Evolutionary conservation across 1,139 yeast genomes (phyloP).

Genomic region (Pichia inconspicua): DNA sequence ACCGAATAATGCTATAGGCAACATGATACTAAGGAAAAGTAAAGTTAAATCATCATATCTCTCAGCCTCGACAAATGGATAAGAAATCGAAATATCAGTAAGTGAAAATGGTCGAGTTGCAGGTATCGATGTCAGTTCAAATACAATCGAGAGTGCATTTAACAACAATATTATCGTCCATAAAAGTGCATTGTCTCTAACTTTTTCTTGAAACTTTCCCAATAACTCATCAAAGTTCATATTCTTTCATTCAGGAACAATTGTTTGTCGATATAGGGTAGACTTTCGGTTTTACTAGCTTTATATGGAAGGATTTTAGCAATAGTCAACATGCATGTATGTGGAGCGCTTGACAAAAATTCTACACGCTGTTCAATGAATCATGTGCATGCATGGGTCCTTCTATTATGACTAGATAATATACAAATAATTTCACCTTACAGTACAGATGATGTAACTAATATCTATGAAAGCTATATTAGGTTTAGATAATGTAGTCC

Average conservation of each 20-base stretch:
- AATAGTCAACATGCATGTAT: no score
- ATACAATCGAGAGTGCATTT: slow-evolving; percentile 5
- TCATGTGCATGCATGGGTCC: no score
- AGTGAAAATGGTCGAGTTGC: slow-evolving; percentile 33
- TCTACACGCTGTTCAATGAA: background rate
- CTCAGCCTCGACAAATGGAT: slow-evolving; percentile 40
- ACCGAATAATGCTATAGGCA: slow-evolving; percentile 32
- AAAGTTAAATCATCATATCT: slow-evolving; percentile 34
- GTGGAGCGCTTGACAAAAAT: background rate
- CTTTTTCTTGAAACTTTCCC: slow-evolving; percentile 8
- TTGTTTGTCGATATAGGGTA: no score
- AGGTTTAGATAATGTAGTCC: slow-evolving; percentile 37
- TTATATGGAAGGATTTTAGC: no score
- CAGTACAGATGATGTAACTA: background rate
- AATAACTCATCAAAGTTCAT: slow-evolving; percentile 1
- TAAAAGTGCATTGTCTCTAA: slow-evolving; percentile 10
- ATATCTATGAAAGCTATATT: background rate
- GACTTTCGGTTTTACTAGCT: no score
- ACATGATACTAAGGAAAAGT: slow-evolving; percentile 33
- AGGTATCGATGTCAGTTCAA: slow-evolving; percentile 26
- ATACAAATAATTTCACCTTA: background rate
- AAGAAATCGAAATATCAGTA: slow-evolving; percentile 34
- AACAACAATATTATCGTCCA: slow-evolving; percentile 13
- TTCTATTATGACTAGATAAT: background rate
- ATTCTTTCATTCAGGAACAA: background rate